Base-by-base conservation (phyloP, 2,329 filamentous ascomycete species). In the Trematosphaeria pertusa region DNA sequence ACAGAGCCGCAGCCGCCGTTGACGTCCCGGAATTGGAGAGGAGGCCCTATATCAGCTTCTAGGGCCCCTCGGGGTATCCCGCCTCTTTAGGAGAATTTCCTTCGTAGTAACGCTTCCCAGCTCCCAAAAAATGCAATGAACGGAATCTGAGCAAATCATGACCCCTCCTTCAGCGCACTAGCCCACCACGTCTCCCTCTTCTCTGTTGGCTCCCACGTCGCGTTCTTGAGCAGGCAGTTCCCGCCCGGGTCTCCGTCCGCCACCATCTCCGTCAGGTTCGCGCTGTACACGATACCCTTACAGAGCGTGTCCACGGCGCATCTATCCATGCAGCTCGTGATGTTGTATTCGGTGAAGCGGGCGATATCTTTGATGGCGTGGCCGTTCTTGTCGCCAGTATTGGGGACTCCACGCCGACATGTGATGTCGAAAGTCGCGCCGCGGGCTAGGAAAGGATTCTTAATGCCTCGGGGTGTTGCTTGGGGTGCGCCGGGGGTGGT, bases 391-490 rank as follows among this genome's bases (percentile, higher is more conserved):
- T 33, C 34, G 7, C 32, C 37, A 5, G 21, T 24, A n/a, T 5
- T 20, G 6, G 36, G 50, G 0, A 50, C 34, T 20, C 46, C 46
- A 21, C 50, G 50, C 2, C 42, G 46, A 37, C 50, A 53, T 21
- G 50, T 53, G 22, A 53, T 53, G 41, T 43, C 43, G 42, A 46
- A 53, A 28, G 40, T 48, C 3, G 39, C 45, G 14, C 45, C 45
- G 14, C 19, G 31, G 7, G 45, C 28, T 11, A 43, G 39, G 32
- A 30, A 48, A 12, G 49, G 41, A 15, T 39, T 46, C 14, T 30
- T 12, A 21, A 52, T 39, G 31, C 39, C 19, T 14, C 33, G 37
- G 14, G 49, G 49, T 7, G 46, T 46, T n/a, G 41, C 32, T 44
- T 37, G 33, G n/a, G 32, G 35, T 14, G 28, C 19, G 28, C 14